These are phyloP conservation scores for Cladobotryum mycophilum DNA, from an alignment of 2,329 filamentous ascomycete genomes.

Conservation along the genomic window DNA sequence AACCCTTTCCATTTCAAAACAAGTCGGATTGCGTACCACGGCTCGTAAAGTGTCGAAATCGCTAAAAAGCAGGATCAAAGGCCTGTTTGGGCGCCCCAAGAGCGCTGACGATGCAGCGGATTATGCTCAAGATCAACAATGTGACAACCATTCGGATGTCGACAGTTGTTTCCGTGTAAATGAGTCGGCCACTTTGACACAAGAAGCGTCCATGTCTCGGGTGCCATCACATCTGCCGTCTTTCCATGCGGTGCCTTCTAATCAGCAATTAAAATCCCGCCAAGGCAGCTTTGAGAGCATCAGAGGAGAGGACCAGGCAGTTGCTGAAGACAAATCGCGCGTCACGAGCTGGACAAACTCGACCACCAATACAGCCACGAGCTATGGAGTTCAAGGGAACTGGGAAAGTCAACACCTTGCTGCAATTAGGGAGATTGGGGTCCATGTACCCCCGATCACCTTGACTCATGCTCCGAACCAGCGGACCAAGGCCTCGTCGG, in stretches of 20 bases:
- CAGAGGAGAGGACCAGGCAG: slow-evolving; percentile 31
- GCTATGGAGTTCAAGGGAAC: slow-evolving; percentile 32
- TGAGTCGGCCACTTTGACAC: slow-evolving; percentile 23
- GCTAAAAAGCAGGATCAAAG: slow-evolving; percentile 55
- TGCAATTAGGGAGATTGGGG: slow-evolving; percentile 54
- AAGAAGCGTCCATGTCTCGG: slow-evolving; percentile 40
- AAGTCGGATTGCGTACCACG: slow-evolving; percentile 38
- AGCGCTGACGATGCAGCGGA: slow-evolving; percentile 12
- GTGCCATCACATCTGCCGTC: slow-evolving; percentile 46
- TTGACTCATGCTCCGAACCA: slow-evolving; percentile 17
- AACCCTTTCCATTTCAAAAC: slow-evolving; percentile 20
- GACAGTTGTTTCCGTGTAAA: slow-evolving; percentile 29
- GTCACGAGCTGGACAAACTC: slow-evolving; percentile 70
- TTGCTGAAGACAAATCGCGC: slow-evolving; percentile 51
- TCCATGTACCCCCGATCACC: slow-evolving; percentile 32
- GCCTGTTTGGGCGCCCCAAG: slow-evolving; percentile 26
- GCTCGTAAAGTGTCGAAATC: slow-evolving; percentile 57
- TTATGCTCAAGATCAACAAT: slow-evolving; percentile 1
- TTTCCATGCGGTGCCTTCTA: slow-evolving; percentile 40
- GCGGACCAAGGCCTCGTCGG: neutral
- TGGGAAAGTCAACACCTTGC: slow-evolving; percentile 54
- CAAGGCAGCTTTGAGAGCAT: slow-evolving; percentile 50
- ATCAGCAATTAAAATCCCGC: slow-evolving; percentile 43
- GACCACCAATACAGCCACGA: slow-evolving; percentile 48
- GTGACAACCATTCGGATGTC: slow-evolving; percentile 19